These are phyloP conservation scores for Hylodesmum podocarpum DNA, from an alignment of 306 rosid species.

Conservation along the genomic window DNA sequence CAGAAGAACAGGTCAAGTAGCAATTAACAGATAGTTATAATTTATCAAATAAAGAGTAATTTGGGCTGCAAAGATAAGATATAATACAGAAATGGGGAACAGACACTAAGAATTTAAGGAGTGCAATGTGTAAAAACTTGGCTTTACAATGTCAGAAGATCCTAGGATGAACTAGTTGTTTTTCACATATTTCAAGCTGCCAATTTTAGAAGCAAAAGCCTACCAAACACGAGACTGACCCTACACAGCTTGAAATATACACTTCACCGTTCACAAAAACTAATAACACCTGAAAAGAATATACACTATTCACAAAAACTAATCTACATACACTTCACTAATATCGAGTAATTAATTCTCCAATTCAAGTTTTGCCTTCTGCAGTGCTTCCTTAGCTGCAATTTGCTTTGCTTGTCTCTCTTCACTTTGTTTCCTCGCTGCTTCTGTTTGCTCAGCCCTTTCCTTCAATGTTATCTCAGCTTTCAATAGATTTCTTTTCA, in stretches of 20 bases:
- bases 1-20: too few species aligned
- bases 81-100: too few species aligned
- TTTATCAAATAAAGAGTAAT: not conserved
- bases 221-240: not conserved
- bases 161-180: not conserved
- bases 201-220: not conserved
- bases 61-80: not conserved
- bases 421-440: not conserved
- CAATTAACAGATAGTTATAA: too few species aligned
- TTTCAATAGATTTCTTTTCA: constrained; percentile 2
- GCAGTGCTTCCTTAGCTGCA: constrained; percentile 24
- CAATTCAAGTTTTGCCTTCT: constrained; percentile 27
- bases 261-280: not conserved
- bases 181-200: not conserved
- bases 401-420: constrained; percentile 9
- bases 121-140: too few species aligned
- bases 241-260: not conserved
- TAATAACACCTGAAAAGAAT: too few species aligned
- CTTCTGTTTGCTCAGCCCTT: not conserved
- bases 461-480: not conserved
- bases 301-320: not conserved
- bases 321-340: not conserved
- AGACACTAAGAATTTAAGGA: too few species aligned
- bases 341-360: not conserved
- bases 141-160: too few species aligned